Evolutionary conservation across 2,329 filamentous ascomycete species (phyloP).

Genomic region (Elsinoe australis): DNA sequence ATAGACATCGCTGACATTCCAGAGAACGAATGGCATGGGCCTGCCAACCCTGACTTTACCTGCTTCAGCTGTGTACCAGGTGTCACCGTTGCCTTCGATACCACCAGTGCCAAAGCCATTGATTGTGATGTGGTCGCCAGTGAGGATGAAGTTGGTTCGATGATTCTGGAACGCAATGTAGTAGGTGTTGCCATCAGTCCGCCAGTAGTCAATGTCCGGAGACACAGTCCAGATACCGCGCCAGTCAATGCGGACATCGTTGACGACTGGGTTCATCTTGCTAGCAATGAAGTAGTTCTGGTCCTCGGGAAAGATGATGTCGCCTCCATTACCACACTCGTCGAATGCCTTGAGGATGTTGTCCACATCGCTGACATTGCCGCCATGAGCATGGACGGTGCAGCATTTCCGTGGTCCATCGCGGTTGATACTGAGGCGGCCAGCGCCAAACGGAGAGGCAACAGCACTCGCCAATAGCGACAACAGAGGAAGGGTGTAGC

Average conservation of each 20-base stretch:
- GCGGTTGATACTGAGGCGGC: neutral
- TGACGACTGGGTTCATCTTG: slow-evolving; percentile 43
- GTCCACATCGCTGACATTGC: slow-evolving; percentile 35
- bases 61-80: slow-evolving; percentile 47
- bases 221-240: slow-evolving; percentile 46
- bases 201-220: slow-evolving; percentile 48
- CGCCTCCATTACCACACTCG: slow-evolving; percentile 36
- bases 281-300: slow-evolving; percentile 46
- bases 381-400: slow-evolving; percentile 35
- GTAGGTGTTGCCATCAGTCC: slow-evolving; percentile 39
- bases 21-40: slow-evolving; percentile 53
- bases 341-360: slow-evolving; percentile 37
- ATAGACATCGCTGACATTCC: slow-evolving; percentile 49
- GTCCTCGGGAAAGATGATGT: slow-evolving; percentile 44
- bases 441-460: neutral
- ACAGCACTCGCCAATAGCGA: neutral
- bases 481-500: neutral
- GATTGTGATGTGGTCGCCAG: slow-evolving; percentile 45
- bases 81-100: slow-evolving; percentile 48
- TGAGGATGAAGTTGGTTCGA: slow-evolving; percentile 46
- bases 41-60: slow-evolving; percentile 43
- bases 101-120: slow-evolving; percentile 47
- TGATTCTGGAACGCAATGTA: slow-evolving; percentile 50
- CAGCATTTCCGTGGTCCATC: slow-evolving; percentile 26
- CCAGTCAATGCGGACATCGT: slow-evolving; percentile 47